Evolutionary conservation across 495 filamentous ascomycete genomes (phyloP), one percentile per base, ranked within the genome.

Genomic region (Saxophila tyrrhenica): DNA sequence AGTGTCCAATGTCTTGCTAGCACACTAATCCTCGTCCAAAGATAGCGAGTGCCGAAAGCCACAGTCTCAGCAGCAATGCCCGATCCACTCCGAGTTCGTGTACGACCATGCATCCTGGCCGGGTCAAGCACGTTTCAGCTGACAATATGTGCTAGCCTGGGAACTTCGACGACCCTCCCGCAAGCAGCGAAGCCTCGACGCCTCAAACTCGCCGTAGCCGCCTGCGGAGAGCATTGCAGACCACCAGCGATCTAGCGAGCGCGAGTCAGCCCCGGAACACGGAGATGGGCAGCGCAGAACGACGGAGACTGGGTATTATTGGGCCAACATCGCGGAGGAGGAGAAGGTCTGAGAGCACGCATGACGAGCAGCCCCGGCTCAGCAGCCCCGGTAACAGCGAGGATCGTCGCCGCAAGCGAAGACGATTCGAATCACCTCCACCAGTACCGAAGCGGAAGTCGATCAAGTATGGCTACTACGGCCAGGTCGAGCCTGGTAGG

Each of bases 391-490:
- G 61, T 16, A 64, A 68, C 20, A 52, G 65, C 21, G 67, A 51
- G 50, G 48, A 25, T 24, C 75, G 75, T 51, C 69, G 79, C 44
- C 59, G 68, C 48, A 95, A 95, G 66, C 78, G 89, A 35, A 77
- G 87, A 52, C 90, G 88, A 69, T 63, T 91, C 29, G 84, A 88
- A 46, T 69, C 77, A 5, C 84, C 88, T 50, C n/a, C 43, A 21
- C 32, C 49, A 13, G 3, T 47, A 23, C 11, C 22, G 15, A 41
- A 21, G 20, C 19, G 5, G 25, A 51, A 24, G 17, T 19, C 75
- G 3, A 83, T 90, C 50, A 79, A 76, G 51, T 94, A 94, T 57
- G 89, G 88, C 1, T 79, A 81, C 59, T 85, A 80, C 63, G 89
- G 89, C 17, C 89, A 94, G 63, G 83, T 90, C 5, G 84, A 89